Evolutionary conservation across 352 stramenopile species (phyloP), one percentile per base, ranked within the genome.

Genomic region (Pythium folliculosum): DNA sequence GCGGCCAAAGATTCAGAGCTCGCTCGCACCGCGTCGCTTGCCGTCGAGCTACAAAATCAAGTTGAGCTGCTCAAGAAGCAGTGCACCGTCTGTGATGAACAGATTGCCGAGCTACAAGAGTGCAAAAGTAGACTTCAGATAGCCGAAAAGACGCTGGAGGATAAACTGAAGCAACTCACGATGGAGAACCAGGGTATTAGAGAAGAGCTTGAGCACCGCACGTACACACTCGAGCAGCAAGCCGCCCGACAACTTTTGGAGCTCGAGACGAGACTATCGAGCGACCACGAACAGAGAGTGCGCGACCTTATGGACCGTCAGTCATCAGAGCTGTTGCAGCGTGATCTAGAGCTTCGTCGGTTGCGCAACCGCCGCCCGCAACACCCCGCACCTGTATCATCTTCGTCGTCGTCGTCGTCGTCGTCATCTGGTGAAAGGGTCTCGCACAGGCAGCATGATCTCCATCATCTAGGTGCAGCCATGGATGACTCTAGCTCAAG

Each of bases 291-390:
- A 17, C 17, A 19, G 17, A 64, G 74, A 54, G 53, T 82, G 10
- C 47, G 67, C 10, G 65, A 78, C 38, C 25, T 88, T 37, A 77
- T 81, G 65, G 67, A 84, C 17, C 63, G 76, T 3, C 80, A 90
- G 51, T 67, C 72, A 4, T 43, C 59, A 3, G 80, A 89, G 45
- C n/a, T 86, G 0, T 25, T 72, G 6, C 58, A 63, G 10, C 53
- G 76, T 16, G 68, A 77, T 19, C 60, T 73, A 6, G 58, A 74
- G 37, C 27, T 76, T 19, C 19, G 48, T 22, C 63, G 63, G 3
- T 45, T 71, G 2, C 48, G 65, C 10, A 60, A 16, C 19, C 51
- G 19, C 17, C 30, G 44, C 16, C 47, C 13, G 16, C 62, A 63
- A 27, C 52, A 21, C 27, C 37, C 45, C 5, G 22, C 53, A 17